Evolutionary conservation across 2,329 filamentous ascomycete species (phyloP).

Genomic region (Metarhizium guizhouense): DNA sequence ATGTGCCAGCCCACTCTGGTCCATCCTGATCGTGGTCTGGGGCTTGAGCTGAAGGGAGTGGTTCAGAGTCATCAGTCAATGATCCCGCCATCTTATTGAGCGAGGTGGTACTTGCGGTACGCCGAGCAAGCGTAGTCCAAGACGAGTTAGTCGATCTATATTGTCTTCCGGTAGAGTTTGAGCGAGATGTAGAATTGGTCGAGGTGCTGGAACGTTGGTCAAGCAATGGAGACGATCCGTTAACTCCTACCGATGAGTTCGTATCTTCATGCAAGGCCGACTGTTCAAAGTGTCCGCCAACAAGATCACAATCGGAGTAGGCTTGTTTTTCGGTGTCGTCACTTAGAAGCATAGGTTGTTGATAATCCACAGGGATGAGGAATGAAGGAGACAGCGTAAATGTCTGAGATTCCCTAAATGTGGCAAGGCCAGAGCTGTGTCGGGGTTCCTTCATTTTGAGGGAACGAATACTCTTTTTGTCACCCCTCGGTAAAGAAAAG

Average conservation of each 20-base stretch:
- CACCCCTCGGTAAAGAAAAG: slow-evolving; percentile 40
- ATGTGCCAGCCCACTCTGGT: slow-evolving; percentile 7
- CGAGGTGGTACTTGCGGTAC: slow-evolving; percentile 44
- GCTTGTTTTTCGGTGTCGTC: slow-evolving; percentile 19
- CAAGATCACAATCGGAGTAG: slow-evolving; percentile 24
- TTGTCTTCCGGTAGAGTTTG: slow-evolving; percentile 38
- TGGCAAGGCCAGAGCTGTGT: slow-evolving; percentile 39
- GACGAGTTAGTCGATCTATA: slow-evolving; percentile 46
- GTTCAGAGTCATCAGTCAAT: slow-evolving; percentile 23
- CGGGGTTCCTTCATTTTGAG: slow-evolving; percentile 25
- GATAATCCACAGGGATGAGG: slow-evolving; percentile 52
- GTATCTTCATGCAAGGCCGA: slow-evolving; percentile 12
- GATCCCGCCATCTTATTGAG: slow-evolving; percentile 24
- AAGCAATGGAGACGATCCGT: slow-evolving; percentile 9
- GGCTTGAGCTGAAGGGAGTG: slow-evolving; percentile 17
- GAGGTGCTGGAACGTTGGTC: slow-evolving; percentile 46
- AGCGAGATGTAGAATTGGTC: slow-evolving; percentile 38
- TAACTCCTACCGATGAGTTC: slow-evolving; percentile 1
- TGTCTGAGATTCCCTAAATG: slow-evolving; percentile 50
- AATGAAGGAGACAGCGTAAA: slow-evolving; percentile 53
- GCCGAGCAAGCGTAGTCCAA: slow-evolving; percentile 43
- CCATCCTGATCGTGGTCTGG: slow-evolving; percentile 11
- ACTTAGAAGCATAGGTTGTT: slow-evolving; percentile 39
- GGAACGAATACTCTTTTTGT: slow-evolving; percentile 22
- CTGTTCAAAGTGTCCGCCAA: slow-evolving; percentile 6